Evolutionary conservation across 2,329 filamentous ascomycete species (phyloP).

Genomic region (Clonostachys rhizophaga): DNA sequence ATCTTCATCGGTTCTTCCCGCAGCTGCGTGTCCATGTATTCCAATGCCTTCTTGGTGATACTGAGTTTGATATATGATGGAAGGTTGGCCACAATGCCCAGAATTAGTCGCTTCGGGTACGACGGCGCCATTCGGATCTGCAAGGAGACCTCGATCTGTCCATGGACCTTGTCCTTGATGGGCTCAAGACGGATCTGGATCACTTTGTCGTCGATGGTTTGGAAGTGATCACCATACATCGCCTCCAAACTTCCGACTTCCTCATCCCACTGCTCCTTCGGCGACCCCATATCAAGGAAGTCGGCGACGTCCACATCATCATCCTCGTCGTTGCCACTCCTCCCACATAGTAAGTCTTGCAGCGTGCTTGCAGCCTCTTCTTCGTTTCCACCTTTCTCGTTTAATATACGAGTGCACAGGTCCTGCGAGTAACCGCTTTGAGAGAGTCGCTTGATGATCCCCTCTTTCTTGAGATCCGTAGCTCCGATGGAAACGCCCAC

Average conservation of each 20-base stretch:
- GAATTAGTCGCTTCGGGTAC: constrained; percentile 69
- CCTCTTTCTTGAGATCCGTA: constrained; percentile 75
- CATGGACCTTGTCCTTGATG: constrained; percentile 38
- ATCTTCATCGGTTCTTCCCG: constrained; percentile 84
- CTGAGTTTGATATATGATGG: constrained; percentile 93
- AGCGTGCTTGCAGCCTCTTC: constrained; percentile 72
- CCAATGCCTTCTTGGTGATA: constrained; percentile 71
- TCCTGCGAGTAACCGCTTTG: constrained; percentile 82
- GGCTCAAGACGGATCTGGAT: constrained; percentile 66
- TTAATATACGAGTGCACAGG: constrained; percentile 73
- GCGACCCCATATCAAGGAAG: constrained; percentile 41
- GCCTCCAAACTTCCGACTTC: constrained; percentile 81
- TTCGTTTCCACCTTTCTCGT: constrained; percentile 68
- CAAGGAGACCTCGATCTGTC: constrained; percentile 47
- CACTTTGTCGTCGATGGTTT: constrained; percentile 51
- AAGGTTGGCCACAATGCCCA: constrained; percentile 66
- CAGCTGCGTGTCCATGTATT: constrained; percentile 65
- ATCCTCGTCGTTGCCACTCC: constrained; percentile 5
- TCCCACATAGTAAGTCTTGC: constrained; percentile 45
- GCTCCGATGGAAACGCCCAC: constrained; percentile 85
- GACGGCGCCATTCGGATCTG: constrained; percentile 68
- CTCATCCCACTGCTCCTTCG: constrained; percentile 72
- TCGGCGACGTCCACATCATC: constrained; percentile 31
- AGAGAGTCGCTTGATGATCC: constrained; percentile 75
- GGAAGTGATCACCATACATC: constrained; percentile 75